Base-by-base conservation (phyloP, 2,329 filamentous ascomycete genomes). In the Furcasterigmium sp. region DNA sequence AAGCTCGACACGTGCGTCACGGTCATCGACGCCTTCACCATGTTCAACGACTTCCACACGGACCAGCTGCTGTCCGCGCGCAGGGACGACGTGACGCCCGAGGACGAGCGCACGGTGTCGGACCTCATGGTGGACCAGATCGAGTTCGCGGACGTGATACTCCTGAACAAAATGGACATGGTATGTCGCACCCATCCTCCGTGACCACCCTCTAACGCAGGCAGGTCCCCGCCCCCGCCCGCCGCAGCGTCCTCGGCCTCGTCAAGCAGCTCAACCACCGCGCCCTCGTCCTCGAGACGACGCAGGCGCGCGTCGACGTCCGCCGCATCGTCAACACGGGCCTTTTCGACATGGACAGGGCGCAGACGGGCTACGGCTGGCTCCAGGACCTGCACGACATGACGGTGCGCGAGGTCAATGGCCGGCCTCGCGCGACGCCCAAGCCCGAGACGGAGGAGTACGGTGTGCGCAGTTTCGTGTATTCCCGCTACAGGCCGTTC, bases 121-220 rank as follows among this genome's bases (percentile, higher is more conserved):
- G 84, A 88, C 51, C 70, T 89, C 0, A 85, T 87, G 73, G 82
- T 86, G 0, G 84, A 88, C 51, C 84, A 88, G 54, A 85, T 88
- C 46, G 85, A 89, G 60, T 89, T 89, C 52, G 83, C 84, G 0
- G 83, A 88, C 50, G 82, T 87, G 7, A 73, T 88, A 13, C 71
- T 87, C 4, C 63, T 87, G 17, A 88, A 88, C 63, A 88, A 88
- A 59, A 67, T 76, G 6, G 82, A 87, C 47, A 76, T 80, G 46
- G 78, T 85, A 13, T 17, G 56, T 37, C 7, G 6, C 8, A 10
- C 8, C 17, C 6, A 3, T 9, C 11, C 10, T 36, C 8, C 14
- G 20, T 13, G 5, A 15, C 0, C 15, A 6, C 39, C 21, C 13
- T 3, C 13, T 5, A 19, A 13, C 15, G 7, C 6, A 9, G 6